Percentiles rank a stretch among this genome's conserved stretches.
These are phyloP conservation scores for Lodderomyces elongisporus DNA, from an alignment of 1,139 yeast species.

Conservation along the genomic window DNA sequence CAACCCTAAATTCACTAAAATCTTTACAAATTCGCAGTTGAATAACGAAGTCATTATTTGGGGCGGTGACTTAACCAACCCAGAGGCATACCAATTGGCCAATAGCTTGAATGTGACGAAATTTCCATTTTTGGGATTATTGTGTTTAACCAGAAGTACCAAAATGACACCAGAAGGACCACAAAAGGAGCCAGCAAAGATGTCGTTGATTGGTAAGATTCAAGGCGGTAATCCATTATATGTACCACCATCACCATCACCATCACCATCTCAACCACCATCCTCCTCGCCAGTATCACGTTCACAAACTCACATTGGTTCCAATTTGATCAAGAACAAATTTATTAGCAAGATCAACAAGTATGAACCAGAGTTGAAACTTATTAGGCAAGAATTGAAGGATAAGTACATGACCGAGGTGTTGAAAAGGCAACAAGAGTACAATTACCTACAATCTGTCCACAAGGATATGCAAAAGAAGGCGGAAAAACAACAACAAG, in stretches of 20 bases:
- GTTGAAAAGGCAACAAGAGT: slow-evolving; percentile 69
- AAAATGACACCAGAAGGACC: slow-evolving; percentile 61
- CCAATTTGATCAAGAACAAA: slow-evolving; percentile 28
- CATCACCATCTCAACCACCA: too few species aligned
- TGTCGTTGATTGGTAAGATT: slow-evolving; percentile 59
- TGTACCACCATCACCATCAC: not conserved
- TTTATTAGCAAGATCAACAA: slow-evolving; percentile 44
- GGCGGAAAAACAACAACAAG: slow-evolving; percentile 15
- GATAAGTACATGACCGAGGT: slow-evolving; percentile 57
- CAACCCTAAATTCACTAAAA: slow-evolving; percentile 45
- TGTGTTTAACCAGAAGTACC: slow-evolving; percentile 52
- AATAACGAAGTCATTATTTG: slow-evolving; percentile 60
- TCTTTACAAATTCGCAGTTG: slow-evolving; percentile 35
- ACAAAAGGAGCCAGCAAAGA: slow-evolving; percentile 44
- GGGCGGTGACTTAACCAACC: slow-evolving; percentile 81
- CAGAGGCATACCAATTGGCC: slow-evolving; percentile 84
- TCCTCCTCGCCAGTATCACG: not conserved
- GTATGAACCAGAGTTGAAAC: slow-evolving; percentile 56
- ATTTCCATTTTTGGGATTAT: slow-evolving; percentile 74
- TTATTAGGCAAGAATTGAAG: slow-evolving; percentile 57
- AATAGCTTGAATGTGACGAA: slow-evolving; percentile 67
- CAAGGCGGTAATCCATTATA: slow-evolving; percentile 46
- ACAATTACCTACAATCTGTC: slow-evolving; percentile 69
- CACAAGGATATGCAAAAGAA: slow-evolving; percentile 46
- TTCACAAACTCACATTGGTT: slow-evolving; percentile 5